These are phyloP conservation scores for Westerdykella sp. DNA, from an alignment of 2,329 filamentous ascomycete genomes.

Conservation along the genomic window DNA sequence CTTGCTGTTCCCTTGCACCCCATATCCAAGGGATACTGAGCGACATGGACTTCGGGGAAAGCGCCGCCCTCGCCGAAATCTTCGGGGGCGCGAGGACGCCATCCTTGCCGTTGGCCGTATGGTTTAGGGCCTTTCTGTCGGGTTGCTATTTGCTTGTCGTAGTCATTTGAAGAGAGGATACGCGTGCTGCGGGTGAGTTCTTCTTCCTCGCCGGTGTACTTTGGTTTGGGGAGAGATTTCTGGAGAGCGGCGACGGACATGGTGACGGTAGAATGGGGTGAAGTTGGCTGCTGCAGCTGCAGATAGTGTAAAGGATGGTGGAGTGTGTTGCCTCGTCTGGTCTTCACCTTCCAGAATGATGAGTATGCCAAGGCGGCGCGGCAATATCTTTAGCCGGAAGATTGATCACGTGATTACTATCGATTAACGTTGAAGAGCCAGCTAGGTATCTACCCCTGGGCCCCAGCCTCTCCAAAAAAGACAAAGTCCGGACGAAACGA, in stretches of 20 bases:
- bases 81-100: slow-evolving; percentile 80
- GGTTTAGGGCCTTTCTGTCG: slow-evolving; percentile 76
- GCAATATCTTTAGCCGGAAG: too few relatives aligned
- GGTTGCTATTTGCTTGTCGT: slow-evolving; percentile 72
- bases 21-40: slow-evolving; percentile 95
- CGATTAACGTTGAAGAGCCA: too few relatives aligned
- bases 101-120: slow-evolving; percentile 81
- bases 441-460: too few relatives aligned
- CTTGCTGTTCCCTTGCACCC: slow-evolving; percentile 59
- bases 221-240: slow-evolving; percentile 77
- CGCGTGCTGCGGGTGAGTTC: slow-evolving; percentile 74
- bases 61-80: slow-evolving; percentile 96
- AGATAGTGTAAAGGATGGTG: too few relatives aligned
- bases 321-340: too few relatives aligned
- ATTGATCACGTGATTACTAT: too few relatives aligned
- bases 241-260: slow-evolving; percentile 58
- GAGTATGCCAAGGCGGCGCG: too few relatives aligned
- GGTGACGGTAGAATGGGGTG: slow-evolving; percentile 3
- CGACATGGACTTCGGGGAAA: slow-evolving; percentile 88
- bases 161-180: slow-evolving; percentile 70
- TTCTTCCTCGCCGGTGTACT: slow-evolving; percentile 85
- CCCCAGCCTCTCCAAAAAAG: too few relatives aligned
- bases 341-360: too few relatives aligned
- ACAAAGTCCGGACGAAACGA: too few relatives aligned
- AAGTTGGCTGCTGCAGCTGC: too few relatives aligned